Evolutionary conservation across 2,329 filamentous ascomycete genomes (phyloP).

Genomic region (Trichoderma sp.): DNA sequence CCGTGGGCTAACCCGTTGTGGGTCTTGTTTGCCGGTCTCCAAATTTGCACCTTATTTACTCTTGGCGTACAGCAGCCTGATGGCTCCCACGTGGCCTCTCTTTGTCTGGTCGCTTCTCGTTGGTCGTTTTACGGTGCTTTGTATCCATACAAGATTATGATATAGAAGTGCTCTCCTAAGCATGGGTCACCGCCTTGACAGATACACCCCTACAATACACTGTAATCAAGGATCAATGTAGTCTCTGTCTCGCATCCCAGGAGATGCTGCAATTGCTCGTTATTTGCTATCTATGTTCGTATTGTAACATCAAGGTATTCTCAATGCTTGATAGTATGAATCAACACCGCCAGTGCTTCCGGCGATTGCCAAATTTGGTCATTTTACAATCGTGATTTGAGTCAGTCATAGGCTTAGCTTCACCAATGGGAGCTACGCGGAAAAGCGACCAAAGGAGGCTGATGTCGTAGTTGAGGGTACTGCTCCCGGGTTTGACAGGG

Average conservation of each 20-base stretch:
- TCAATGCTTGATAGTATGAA: not conserved
- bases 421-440: not conserved
- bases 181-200: not conserved
- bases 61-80: not conserved
- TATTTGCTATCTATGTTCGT: too few species aligned
- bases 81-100: not conserved
- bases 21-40: not conserved
- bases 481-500: not conserved
- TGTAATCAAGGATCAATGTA: not conserved
- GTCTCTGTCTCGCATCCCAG: not conserved
- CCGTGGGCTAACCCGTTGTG: not conserved
- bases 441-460: not conserved
- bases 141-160: not conserved
- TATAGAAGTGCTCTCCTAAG: not conserved
- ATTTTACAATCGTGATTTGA: not conserved
- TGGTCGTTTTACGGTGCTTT: not conserved
- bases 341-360: not conserved
- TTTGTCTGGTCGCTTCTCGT: not conserved
- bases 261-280: not conserved
- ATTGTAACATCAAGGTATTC: too few species aligned
- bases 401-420: not conserved
- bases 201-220: not conserved
- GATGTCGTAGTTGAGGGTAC: not conserved
- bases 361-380: not conserved
- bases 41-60: not conserved